Percentiles rank a stretch among this genome's conserved stretches.
These are phyloP conservation scores for Arthrobotrys iridis DNA, from an alignment of 2,329 filamentous ascomycete species.

Conservation along the genomic window DNA sequence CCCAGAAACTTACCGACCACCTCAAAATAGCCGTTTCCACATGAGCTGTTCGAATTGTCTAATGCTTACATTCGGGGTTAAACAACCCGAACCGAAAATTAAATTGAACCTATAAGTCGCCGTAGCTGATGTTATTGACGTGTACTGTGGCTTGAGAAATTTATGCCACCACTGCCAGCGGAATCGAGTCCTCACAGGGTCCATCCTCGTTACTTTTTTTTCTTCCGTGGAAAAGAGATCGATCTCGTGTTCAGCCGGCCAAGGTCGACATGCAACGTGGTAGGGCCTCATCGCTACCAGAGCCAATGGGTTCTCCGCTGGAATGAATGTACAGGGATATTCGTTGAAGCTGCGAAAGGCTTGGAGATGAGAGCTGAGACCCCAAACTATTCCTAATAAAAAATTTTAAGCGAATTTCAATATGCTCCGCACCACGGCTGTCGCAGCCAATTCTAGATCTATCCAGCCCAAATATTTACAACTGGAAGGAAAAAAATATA, in stretches of 20 bases:
- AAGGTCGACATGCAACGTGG: conserved; percentile 9
- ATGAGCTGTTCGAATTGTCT: neutral
- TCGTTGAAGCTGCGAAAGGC: neutral
- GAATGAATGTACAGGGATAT: conserved; percentile 7
- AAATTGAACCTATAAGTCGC: conserved; percentile 10
- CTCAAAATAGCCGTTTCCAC: neutral
- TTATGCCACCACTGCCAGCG: conserved; percentile 19
- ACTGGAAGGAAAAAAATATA: neutral
- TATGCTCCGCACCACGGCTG: conserved; percentile 9
- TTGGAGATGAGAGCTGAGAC: conserved; percentile 6
- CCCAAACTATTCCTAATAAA: conserved; percentile 9
- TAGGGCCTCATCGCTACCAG: conserved; percentile 16
- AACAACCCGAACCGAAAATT: neutral
- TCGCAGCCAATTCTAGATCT: neutral
- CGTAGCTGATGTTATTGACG: conserved; percentile 24
- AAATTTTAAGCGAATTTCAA: conserved; percentile 21
- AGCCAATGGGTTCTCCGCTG: conserved; percentile 31
- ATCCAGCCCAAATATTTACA: conserved; percentile 6
- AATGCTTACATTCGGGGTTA: neutral
- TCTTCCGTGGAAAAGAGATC: conserved; percentile 2
- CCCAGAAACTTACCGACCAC: neutral
- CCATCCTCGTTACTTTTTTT: neutral
- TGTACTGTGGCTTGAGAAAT: conserved; percentile 39
- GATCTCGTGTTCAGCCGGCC: conserved; percentile 14
- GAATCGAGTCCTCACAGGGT: neutral